phyloP scores from a whole-genome alignment of 192 early-diverging fungal species.

The Spinellus fusiger region DNA sequence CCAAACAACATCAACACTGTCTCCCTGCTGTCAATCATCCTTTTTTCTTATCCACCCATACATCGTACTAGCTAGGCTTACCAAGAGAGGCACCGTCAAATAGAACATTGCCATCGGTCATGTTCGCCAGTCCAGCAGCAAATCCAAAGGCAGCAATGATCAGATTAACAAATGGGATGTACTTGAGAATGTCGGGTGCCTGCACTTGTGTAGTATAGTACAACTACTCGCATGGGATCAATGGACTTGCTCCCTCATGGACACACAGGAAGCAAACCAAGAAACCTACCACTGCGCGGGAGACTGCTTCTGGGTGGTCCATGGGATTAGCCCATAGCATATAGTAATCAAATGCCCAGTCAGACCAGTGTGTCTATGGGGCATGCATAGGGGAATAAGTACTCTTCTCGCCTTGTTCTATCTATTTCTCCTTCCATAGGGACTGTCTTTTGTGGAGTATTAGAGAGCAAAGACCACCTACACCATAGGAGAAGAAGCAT shows the following conservation, averaged over 20 bases:
- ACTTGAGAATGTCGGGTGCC: slow-evolving; percentile 17
- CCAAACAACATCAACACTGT: slow-evolving; percentile 15
- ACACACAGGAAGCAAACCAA: no score
- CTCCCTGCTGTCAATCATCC: no score
- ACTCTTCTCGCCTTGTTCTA: neutral
- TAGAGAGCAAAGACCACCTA: neutral
- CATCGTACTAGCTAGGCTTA: neutral
- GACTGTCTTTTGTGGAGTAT: neutral
- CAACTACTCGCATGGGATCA: neutral
- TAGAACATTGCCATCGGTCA: slow-evolving; percentile 21
- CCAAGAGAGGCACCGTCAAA: slow-evolving; percentile 25
- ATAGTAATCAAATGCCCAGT: slow-evolving; percentile 27
- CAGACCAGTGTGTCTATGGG: slow-evolving; percentile 18
- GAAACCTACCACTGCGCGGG: slow-evolving; percentile 16
- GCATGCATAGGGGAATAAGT: neutral
- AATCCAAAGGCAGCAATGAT: slow-evolving; percentile 18
- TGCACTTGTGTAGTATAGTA: slow-evolving; percentile 22
- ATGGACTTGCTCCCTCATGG: neutral
- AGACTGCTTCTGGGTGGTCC: slow-evolving; percentile 11
- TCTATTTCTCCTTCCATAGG: neutral
- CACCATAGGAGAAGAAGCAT: slow-evolving; percentile 23
- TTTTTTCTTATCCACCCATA: neutral
- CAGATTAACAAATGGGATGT: slow-evolving; percentile 16
- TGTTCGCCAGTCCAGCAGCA: slow-evolving; percentile 13
- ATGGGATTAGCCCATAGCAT: slow-evolving; percentile 20